Evolutionary conservation across 805 yeast species (phyloP), one percentile per base, ranked within the genome.

Genomic region (Metschnikowia rubicola): DNA sequence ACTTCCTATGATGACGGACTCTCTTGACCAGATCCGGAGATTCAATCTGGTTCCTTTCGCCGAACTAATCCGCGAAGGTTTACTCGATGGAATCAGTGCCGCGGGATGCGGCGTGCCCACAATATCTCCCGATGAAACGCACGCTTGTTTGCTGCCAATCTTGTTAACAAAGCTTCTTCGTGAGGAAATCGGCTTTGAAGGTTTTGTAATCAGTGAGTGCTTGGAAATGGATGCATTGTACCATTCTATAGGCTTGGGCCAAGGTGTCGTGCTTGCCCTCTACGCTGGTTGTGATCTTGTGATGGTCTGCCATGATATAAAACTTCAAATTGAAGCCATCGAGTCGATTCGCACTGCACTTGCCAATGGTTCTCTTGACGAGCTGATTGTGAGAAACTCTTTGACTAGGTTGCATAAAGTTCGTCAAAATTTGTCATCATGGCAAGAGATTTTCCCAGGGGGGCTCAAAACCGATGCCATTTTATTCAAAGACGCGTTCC

Each of bases 41-140:
- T 74, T 73, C 56, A 76, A 78, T 54, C 63, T 73, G 44, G 64
- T 75, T 11, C 85, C 86, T 4, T 81, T 79, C 55, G 70, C 70
- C 11, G 67, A 70, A 46, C 63, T 79, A 40, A 72, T 78, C 35
- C 68, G 74, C 37, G 71, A 67, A 30, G 70, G 65, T 29, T 50
- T 73, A 8, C 61, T 81, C 39, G 86, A 81, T 59, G 79, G 84
- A 1, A 65, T 81, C 13, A 68, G 75, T 60, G 83, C 81, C 3
- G 83, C 84, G 12, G 85, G 86, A 12, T 80, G 84, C 52, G 85
- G 84, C 2, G 79, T 81, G 11, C 86, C 87, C 0, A 73, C 77
- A 35, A 73, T 81, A 12, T 71, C 81, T 26, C 80, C 80, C 10
- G 79, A 78, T 52, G 86, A 82, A 54, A 73, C 78, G 33, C 84